A percentile compares a stretch with the other conserved stretches of the same genome.
Evolutionary conservation across 2,329 filamentous ascomycete genomes (phyloP).

Genomic region (Calonectria crousiana): DNA sequence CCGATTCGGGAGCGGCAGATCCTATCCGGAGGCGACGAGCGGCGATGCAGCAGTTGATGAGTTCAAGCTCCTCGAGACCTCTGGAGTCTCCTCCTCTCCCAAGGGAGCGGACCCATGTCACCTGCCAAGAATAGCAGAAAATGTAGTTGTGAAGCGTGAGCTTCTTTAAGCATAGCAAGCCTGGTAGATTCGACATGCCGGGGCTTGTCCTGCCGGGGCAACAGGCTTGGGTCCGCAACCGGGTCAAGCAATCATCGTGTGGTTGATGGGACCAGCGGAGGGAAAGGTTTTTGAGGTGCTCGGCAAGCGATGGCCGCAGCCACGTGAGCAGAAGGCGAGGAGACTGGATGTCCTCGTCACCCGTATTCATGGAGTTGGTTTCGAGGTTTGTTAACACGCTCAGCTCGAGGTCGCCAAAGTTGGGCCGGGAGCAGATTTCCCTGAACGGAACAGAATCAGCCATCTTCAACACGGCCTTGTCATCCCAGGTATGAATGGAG

Average conservation of each 20-base stretch:
- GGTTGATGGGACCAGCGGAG: not conserved
- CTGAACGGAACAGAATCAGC: not conserved
- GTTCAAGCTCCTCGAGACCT: not conserved
- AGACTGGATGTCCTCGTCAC: not conserved
- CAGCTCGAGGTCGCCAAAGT: not conserved
- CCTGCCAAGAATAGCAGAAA: not conserved
- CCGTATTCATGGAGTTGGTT: not conserved
- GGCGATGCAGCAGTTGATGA: not conserved
- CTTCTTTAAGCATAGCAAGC: not conserved
- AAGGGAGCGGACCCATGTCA: not conserved
- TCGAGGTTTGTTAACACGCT: not conserved
- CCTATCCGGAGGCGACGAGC: not conserved
- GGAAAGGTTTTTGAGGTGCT: not conserved
- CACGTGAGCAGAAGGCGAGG: not conserved
- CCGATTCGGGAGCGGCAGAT: not conserved
- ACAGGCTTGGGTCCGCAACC: not conserved
- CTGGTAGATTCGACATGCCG: not conserved
- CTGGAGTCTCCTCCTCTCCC: not conserved
- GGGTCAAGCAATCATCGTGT: not conserved
- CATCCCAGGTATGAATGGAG: not conserved
- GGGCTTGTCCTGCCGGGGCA: not conserved
- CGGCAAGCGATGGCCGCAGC: not conserved
- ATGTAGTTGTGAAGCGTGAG: not conserved
- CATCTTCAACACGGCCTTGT: not conserved
- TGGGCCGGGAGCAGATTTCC: not conserved